Evolutionary conservation across 768 basidiomycete species (phyloP), one percentile per base, ranked within the genome.

Genomic region (Mycena alexandri): DNA sequence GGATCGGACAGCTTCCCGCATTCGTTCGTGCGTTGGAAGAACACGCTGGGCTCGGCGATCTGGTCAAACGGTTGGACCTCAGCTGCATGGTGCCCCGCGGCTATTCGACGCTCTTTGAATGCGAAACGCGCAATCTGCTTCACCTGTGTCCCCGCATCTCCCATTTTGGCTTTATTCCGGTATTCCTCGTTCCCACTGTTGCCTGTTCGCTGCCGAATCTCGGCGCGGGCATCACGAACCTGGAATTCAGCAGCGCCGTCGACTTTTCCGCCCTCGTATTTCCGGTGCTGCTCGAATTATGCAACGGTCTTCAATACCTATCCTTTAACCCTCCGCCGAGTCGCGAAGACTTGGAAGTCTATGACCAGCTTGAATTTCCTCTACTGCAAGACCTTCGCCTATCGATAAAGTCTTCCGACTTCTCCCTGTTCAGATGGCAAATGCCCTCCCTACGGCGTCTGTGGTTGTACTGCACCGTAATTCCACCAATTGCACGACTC

Each of bases 1-100:
- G 69, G 10, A 52, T 70, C n/a, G 71, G 60, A 25, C 74, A 77
- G 38, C 64, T 78, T 6, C 53, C 60, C 24, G 55, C 63, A 6
- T 65, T 78, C 12, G 67, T 72, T n/a, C 38, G 59, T 19, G 72
- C 75, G 0, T 65, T 79, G n/a, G 63, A 69, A 47, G 56, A 12
- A 16, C 67, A 54, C n/a, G 21, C 52, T 33, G 41, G 22, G 2
- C 63, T 73, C 21, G 66, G 65, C 0, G 22, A 24, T 13, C 57
- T 72, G 14, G 65, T 74, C 21, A 66, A 63, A 42, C 56, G 29
- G 7, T 47, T 75, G 3, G 61, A 65, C 8, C 22, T 75, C 3
- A 33, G 68, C 52, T 63, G 63, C 41, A 57, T 67, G 29, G 52
- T 75, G 34, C 57, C 66, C 13, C 52, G 50, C 14, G 63, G 62